A percentile compares a stretch with the other conserved stretches of the same genome.
These are phyloP conservation scores for Agroathelia rolfsii DNA, from an alignment of 1,284 basidiomycete species.

Conservation along the genomic window DNA sequence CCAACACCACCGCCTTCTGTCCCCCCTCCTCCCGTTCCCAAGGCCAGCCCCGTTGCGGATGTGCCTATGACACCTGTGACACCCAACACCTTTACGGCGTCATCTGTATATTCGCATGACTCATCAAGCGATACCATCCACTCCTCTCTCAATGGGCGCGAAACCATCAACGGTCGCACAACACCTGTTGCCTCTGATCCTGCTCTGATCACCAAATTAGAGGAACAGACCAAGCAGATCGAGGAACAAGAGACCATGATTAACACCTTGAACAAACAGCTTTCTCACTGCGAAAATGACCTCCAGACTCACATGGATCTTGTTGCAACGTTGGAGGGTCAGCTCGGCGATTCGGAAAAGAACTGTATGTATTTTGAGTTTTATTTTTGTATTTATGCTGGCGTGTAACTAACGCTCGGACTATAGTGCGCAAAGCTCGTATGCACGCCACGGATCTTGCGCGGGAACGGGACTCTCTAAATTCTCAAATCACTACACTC, in stretches of 20 bases:
- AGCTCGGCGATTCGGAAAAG: conserved; percentile 82
- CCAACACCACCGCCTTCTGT: conserved; percentile 82
- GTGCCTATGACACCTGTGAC: conserved; percentile 32
- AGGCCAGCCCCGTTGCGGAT: conserved; percentile 28
- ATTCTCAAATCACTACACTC: conserved; percentile 50
- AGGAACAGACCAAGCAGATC: conserved; percentile 66
- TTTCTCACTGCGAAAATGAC: conserved; percentile 85
- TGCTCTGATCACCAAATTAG: conserved; percentile 49
- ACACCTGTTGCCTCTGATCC: conserved; percentile 32
- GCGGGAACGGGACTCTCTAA: conserved; percentile 71
- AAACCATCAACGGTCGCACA: conserved; percentile 24
- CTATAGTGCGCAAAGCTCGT: conserved; percentile 81
- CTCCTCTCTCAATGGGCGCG: conserved; percentile 52
- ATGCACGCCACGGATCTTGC: conserved; percentile 83
- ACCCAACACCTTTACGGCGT: conserved; percentile 46
- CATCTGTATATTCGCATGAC: conserved; percentile 34
- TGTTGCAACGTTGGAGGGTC: conserved; percentile 72
- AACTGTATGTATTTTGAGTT: conserved; percentile 51
- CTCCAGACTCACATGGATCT: conserved; percentile 88
- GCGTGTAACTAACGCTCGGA: too few species aligned
- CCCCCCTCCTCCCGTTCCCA: conserved; percentile 78
- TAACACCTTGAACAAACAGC: conserved; percentile 84
- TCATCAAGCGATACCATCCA: conserved; percentile 59
- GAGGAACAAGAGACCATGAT: conserved; percentile 85
- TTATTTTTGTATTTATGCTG: conserved; percentile 9